phyloP scores from a whole-genome alignment of 306 rosid species.

The Inga leiocalycina region DNA sequence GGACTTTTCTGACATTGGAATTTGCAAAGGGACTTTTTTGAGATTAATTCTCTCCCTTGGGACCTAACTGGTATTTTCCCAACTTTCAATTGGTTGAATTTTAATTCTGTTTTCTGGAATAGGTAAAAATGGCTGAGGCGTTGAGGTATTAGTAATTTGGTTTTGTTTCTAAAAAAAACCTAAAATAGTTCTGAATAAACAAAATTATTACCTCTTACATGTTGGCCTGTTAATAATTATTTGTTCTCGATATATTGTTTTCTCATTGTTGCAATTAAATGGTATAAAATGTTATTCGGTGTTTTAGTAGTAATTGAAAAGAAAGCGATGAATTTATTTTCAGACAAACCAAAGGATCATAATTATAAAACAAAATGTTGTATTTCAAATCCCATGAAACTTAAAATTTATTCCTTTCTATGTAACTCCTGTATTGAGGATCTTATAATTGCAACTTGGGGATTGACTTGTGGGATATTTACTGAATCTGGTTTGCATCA shows the following conservation, averaged over 20 bases:
- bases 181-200: neutral
- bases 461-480: neutral
- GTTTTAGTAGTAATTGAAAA: neutral
- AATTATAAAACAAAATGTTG: neutral
- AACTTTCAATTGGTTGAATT: constrained; percentile 9
- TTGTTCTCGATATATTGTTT: neutral
- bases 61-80: too few relatives aligned
- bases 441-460: neutral
- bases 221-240: neutral
- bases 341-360: neutral
- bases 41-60: too few relatives aligned
- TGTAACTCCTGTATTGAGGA: neutral
- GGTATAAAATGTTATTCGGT: neutral
- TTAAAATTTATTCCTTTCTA: neutral
- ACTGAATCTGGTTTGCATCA: neutral
- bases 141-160: neutral
- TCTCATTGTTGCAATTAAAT: neutral
- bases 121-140: neutral
- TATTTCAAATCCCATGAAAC: neutral
- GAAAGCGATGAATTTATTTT: neutral
- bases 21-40: too few relatives aligned
- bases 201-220: neutral
- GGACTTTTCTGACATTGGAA: too few relatives aligned
- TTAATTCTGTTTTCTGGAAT: constrained; percentile 17
- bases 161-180: neutral